Evolutionary conservation across 2,329 filamentous ascomycete species (phyloP), one percentile per base, ranked within the genome.

Genomic region (Lachnellula hyalina): DNA sequence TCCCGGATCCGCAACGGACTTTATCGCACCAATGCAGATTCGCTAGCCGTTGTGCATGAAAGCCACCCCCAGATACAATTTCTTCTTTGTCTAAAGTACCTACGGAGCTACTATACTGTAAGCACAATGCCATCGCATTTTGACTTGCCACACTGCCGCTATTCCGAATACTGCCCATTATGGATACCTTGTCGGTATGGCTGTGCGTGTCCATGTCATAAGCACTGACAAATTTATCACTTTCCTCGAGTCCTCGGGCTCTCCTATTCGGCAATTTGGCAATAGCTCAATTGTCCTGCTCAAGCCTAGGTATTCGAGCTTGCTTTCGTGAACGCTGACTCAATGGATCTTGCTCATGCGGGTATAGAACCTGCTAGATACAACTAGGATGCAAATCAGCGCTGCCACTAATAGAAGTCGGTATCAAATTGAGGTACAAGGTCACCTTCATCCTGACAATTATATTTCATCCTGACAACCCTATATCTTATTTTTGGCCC

Each of bases 171-270:
- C 35, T 36, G 51, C 38, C 38, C 48, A 38, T 54, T 21, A 21
- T 21, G 4, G 21, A 53, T 52, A 36, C 21, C n/a, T 17, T 19
- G 21, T 50, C 53, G 47, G 35, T 19, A 58, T 53, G 56, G 59
- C 55, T 58, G 50, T 51, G 56, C 49, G 36, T 51, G 50, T 51
- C 54, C 49, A 36, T 51, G 51, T 56, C 51, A 57, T 59, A 56
- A 56, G 47, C 56, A 41, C 46, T 57, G 59, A 59, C 54, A 59
- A 51, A 55, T 52, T 51, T 48, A 52, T 50, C 38, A 38, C 28
- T 28, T 47, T 34, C 42, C 44, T 23, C 41, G 17, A 21, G 7
- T 32, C 14, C 7, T 32, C 52, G 46, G 47, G 36, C 47, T 46
- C 34, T 45, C 42, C 32, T 35, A 46, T 47, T 47, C 19, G 49